These are phyloP conservation scores for Rutstroemia sp. DNA, from an alignment of 2,329 filamentous ascomycete species.

Conservation along the genomic window DNA sequence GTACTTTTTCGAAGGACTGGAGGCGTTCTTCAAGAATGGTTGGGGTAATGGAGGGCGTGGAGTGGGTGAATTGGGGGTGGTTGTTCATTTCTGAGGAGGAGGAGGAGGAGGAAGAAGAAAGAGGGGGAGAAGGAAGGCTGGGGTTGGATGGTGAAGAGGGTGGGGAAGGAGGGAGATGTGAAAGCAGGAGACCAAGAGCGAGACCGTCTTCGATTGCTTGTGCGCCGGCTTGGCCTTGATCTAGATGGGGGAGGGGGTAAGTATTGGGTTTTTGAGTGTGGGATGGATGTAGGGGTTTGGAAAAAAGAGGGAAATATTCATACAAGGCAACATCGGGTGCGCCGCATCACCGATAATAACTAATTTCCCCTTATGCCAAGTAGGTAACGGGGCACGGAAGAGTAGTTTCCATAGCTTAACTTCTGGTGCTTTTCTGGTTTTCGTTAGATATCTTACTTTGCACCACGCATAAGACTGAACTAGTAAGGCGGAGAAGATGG, in stretches of 20 bases:
- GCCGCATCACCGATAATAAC: constrained; percentile 59
- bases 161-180: not conserved
- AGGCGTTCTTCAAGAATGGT: not conserved
- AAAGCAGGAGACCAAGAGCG: constrained; percentile 34
- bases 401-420: constrained; percentile 6
- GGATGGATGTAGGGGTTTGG: not conserved
- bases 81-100: not conserved
- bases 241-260: not conserved
- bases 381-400: constrained; percentile 30
- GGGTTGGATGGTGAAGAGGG: not conserved
- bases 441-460: no score
- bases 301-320: not conserved
- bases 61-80: not conserved
- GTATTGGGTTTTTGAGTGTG: not conserved
- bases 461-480: not conserved
- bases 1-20: not conserved
- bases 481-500: not conserved
- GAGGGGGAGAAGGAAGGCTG: not conserved
- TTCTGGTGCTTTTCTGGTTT: constrained; percentile 1
- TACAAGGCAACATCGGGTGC: constrained; percentile 56
- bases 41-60: not conserved
- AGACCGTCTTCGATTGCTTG: constrained; percentile 62
- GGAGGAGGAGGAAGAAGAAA: not conserved
- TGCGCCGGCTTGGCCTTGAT: constrained; percentile 55
- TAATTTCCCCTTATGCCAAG: constrained; percentile 47